A percentile compares a stretch with the other conserved stretches of the same genome.
Evolutionary conservation across 306 rosid genomes (phyloP).

Genomic region (Fagus crenata): DNA sequence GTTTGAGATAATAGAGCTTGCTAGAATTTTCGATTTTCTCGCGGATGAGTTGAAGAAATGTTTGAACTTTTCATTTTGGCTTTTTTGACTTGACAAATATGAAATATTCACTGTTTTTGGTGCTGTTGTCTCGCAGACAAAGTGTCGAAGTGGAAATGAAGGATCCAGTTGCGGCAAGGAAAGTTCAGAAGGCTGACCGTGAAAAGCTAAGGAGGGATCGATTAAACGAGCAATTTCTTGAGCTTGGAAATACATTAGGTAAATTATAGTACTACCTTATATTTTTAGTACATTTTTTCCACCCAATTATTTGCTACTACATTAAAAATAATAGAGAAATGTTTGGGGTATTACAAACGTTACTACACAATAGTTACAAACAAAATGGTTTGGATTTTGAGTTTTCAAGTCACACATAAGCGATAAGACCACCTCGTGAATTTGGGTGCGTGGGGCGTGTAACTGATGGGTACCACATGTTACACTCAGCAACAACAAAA

Average conservation of each 20-base stretch:
- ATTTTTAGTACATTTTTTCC: not conserved
- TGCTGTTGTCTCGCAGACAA: conserved; percentile 42
- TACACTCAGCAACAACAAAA: too few relatives aligned
- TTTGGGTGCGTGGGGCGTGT: too few relatives aligned
- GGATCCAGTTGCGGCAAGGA: conserved; percentile 64
- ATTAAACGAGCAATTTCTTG: conserved; percentile 73
- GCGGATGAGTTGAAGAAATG: not conserved
- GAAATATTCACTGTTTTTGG: not conserved
- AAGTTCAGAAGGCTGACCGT: conserved; percentile 88
- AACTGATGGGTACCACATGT: too few relatives aligned
- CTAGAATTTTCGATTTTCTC: conserved; percentile 1
- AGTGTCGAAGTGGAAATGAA: conserved; percentile 48
- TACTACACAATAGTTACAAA: too few relatives aligned
- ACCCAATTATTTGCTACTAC: too few relatives aligned
- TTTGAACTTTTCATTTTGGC: not conserved
- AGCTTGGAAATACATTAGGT: conserved; percentile 77
- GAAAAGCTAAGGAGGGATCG: conserved; percentile 88
- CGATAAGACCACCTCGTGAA: too few relatives aligned
- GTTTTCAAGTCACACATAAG: too few relatives aligned
- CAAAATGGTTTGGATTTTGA: too few relatives aligned
- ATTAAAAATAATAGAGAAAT: too few relatives aligned
- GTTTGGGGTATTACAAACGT: too few relatives aligned
- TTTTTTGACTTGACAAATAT: too few relatives aligned
- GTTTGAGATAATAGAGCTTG: not conserved
- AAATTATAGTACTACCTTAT: not conserved